phyloP scores from a whole-genome alignment of 2,329 filamentous ascomycete species.

The Mycocentrospora acerina region DNA sequence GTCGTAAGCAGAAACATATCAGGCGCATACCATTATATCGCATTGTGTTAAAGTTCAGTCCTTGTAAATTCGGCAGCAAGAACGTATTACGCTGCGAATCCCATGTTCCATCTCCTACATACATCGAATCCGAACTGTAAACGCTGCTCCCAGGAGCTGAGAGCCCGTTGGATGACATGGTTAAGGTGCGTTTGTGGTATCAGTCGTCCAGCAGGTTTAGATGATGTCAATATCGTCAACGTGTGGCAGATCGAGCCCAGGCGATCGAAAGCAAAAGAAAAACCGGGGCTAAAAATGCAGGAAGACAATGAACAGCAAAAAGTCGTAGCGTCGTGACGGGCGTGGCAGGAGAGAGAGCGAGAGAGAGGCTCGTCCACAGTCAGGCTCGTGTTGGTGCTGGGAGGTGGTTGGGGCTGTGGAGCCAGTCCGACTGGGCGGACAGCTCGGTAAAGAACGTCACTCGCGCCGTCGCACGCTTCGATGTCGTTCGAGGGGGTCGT shows the following conservation, averaged over 20 bases:
- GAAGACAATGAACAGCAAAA: slow-evolving; percentile 11
- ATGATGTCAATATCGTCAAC: slow-evolving; percentile 10
- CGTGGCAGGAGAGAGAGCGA: slow-evolving; percentile 17
- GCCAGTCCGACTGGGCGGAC: slow-evolving; percentile 37
- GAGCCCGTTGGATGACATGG: slow-evolving; percentile 46
- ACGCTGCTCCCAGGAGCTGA: slow-evolving; percentile 71
- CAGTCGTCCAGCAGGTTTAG: not conserved
- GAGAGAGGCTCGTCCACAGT: slow-evolving; percentile 13
- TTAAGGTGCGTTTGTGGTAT: slow-evolving; percentile 4
- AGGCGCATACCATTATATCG: slow-evolving; percentile 70
- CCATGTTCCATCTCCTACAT: slow-evolving; percentile 82
- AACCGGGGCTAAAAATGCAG: slow-evolving; percentile 13
- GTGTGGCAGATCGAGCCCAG: slow-evolving; percentile 9
- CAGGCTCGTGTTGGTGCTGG: slow-evolving; percentile 23
- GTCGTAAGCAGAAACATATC: not conserved
- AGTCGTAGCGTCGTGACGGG: slow-evolving; percentile 37
- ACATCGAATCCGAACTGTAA: slow-evolving; percentile 73
- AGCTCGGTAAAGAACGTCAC: slow-evolving; percentile 30
- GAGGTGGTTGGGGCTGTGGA: slow-evolving; percentile 20
- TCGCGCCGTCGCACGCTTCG: slow-evolving; percentile 22
- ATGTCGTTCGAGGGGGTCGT: slow-evolving; percentile 3
- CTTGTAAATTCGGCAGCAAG: slow-evolving; percentile 73
- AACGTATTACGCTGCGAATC: slow-evolving; percentile 76
- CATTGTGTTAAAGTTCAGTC: slow-evolving; percentile 79
- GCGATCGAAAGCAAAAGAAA: slow-evolving; percentile 9